Evolutionary conservation across 75 land plant species (phyloP).

Genomic region (Pinus taeda): DNA sequence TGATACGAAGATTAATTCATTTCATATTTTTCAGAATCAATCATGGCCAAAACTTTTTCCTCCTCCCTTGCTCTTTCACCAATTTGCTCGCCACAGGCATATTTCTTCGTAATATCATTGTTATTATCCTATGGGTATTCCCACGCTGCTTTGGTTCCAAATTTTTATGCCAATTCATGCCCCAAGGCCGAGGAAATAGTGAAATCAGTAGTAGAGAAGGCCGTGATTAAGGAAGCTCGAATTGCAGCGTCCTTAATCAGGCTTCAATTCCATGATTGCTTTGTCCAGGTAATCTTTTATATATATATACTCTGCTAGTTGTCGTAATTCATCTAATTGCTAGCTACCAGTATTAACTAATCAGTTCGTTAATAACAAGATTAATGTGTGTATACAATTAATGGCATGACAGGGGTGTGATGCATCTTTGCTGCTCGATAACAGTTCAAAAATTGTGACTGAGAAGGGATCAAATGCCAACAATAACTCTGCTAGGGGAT

Average conservation of each 20-base stretch:
- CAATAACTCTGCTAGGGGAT: constrained; percentile 50
- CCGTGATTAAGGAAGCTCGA: constrained; percentile 1
- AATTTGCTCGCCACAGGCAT: too few species aligned
- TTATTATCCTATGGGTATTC: too few species aligned
- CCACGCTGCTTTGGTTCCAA: not conserved
- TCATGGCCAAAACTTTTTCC: too few species aligned
- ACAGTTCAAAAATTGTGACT: constrained; percentile 23
- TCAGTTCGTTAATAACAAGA: too few species aligned
- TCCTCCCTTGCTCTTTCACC: too few species aligned
- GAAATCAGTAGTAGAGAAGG: constrained; percentile 9
- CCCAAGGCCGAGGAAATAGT: constrained; percentile 21
- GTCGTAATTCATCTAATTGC: too few species aligned
- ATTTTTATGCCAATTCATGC: constrained; percentile 20
- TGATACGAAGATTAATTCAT: too few species aligned
- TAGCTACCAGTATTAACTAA: too few species aligned
- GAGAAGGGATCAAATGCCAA: constrained; percentile 59
- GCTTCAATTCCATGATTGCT: constrained; percentile 43
- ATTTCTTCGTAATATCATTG: too few species aligned
- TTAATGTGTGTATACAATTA: too few species aligned
- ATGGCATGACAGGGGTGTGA: constrained; percentile 59
- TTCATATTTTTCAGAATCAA: too few species aligned
- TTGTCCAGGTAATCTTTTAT: constrained; percentile 8
- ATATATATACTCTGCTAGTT: too few species aligned
- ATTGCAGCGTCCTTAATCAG: constrained; percentile 29
- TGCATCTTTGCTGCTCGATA: constrained; percentile 66